These are phyloP conservation scores for Colletotrichum destructivum DNA, from an alignment of 2,329 filamentous ascomycete genomes.

Conservation along the genomic window DNA sequence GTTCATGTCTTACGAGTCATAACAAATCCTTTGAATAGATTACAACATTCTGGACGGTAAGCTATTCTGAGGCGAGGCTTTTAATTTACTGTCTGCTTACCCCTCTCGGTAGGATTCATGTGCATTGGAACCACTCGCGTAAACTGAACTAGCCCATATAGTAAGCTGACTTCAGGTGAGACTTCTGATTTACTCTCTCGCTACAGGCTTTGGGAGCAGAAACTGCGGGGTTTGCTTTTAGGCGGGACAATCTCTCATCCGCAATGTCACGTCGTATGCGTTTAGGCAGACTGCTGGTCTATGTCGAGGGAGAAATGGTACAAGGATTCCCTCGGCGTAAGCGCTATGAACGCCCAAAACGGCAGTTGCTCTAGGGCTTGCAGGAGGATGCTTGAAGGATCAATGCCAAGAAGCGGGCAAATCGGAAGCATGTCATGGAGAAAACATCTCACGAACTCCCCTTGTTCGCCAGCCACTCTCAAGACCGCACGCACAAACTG, in stretches of 20 bases:
- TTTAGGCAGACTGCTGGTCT: neutral
- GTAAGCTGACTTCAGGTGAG: no score
- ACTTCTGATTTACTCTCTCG: neutral
- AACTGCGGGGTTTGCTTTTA: neutral
- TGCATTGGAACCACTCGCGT: no score
- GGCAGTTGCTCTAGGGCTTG: neutral
- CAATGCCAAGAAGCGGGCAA: slow-evolving; percentile 19
- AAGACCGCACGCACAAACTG: neutral
- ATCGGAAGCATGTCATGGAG: neutral
- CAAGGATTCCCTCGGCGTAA: slow-evolving; percentile 24
- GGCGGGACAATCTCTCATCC: slow-evolving; percentile 2
- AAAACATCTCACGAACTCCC: neutral
- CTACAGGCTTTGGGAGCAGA: neutral
- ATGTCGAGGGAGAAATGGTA: neutral
- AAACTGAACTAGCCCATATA: no score
- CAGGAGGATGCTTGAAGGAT: neutral
- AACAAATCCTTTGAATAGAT: no score
- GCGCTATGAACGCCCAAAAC: slow-evolving; percentile 14
- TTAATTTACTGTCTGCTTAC: no score
- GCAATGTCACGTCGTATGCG: slow-evolving; percentile 18
- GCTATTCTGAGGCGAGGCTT: no score
- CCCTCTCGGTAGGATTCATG: no score
- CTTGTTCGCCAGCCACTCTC: neutral
- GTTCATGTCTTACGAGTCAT: no score
- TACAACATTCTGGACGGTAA: no score